phyloP scores from a whole-genome alignment of 2,329 filamentous ascomycete species.

The Sphaerulina vaccinii region DNA sequence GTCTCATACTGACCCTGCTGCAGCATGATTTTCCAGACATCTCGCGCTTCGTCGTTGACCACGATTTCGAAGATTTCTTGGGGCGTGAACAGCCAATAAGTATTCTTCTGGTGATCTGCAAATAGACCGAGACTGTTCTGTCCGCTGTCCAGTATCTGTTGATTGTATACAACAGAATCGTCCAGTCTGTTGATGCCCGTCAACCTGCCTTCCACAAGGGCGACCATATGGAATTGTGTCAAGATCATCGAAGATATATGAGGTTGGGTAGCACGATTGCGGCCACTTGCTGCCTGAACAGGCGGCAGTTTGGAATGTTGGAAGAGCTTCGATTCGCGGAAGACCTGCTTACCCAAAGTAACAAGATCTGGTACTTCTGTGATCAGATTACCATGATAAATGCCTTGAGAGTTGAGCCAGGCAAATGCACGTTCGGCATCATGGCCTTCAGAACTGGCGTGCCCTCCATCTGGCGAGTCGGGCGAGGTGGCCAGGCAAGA shows the following conservation, averaged over 20 bases:
- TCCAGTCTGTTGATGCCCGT: constrained; percentile 85
- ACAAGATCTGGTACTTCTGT: constrained; percentile 55
- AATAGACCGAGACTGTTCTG: constrained; percentile 80
- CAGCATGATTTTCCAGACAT: constrained; percentile 94
- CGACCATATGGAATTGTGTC: constrained; percentile 90
- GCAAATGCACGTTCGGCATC: constrained; percentile 70
- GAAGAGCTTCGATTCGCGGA: constrained; percentile 76
- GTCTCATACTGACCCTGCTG: constrained; percentile 82
- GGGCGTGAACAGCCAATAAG: constrained; percentile 92
- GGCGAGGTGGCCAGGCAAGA: constrained; percentile 76
- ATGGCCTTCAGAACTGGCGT: constrained; percentile 25
- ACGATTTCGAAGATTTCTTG: constrained; percentile 93
- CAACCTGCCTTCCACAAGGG: constrained; percentile 76
- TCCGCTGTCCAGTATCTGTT: constrained; percentile 75
- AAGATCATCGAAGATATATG: constrained; percentile 76
- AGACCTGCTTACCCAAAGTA: constrained; percentile 70
- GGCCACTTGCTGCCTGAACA: constrained; percentile 62
- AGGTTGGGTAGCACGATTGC: constrained; percentile 66
- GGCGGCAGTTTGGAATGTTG: constrained; percentile 70
- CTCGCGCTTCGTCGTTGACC: constrained; percentile 82
- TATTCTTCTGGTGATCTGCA: constrained; percentile 90
- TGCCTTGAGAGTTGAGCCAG: constrained; percentile 84
- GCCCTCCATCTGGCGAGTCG: constrained; percentile 57
- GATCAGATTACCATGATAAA: constrained; percentile 80
- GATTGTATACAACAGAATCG: constrained; percentile 81